Base-by-base conservation (phyloP, 768 basidiomycete genomes). In the Tylopilus felleus region DNA sequence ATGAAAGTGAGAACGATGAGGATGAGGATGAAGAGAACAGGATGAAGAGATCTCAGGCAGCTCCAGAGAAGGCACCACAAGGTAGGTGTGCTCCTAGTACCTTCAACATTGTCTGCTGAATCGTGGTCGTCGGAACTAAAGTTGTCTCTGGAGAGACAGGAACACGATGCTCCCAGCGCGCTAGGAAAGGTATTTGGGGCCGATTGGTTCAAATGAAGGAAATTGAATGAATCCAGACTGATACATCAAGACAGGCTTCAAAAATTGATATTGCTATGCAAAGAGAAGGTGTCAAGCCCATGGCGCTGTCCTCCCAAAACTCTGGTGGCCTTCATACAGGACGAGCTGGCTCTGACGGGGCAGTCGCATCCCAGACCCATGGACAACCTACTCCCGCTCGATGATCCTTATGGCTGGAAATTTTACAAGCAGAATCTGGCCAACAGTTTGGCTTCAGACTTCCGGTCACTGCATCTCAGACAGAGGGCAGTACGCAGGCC, bases 261-360 rank as follows among this genome's bases (percentile, higher is more conserved):
- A 47, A 33, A 25, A 19, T 53, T 3, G 29, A 57, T 33, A 19
- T 46, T 2, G 43, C 52, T 17, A 50, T 22, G 5, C 35, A 53
- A 35, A 38, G 39, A 2, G 12, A 54, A 21, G 17, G 21, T 5
- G n/a, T 53, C 13, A 57, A 57, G n/a, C 52, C 48, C 2, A 57
- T 57, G 56, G 56, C 48, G 5, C 51, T 43, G 2, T 31, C 47
- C 5, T 41, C 17, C 14, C 22, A 47, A 23, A 21, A 47, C 29
- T 29, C 12, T 3, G 29, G 29, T 29, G 29, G 3, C 29, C 12
- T 3, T 45, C 23, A 10, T 5, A 12, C 35, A 4, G 1, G 16
- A 9, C 8, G 5, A 45, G 36, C 1, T 28, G 29, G 29, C 29
- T 29, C 29, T 29, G 29, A 29, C 7, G 29, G 29, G 29, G 29